Evolutionary conservation across 2,329 filamentous ascomycete species (phyloP).

Genomic region (Trichoderma oligosporum): DNA sequence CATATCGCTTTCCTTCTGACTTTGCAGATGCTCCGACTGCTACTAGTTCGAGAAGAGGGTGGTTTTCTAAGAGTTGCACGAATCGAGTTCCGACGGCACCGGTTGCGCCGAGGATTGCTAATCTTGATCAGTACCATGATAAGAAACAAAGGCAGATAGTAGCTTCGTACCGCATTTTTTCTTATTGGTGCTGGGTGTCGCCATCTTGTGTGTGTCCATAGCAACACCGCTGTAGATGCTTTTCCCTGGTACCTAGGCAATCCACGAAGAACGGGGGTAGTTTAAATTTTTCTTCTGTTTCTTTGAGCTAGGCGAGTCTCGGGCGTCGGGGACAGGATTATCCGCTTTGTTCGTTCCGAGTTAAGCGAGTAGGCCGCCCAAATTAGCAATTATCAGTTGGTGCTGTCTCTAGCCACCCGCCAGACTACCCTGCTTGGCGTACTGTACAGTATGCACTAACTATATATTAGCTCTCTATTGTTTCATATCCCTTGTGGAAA

Average conservation of each 20-base stretch:
- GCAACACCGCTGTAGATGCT: constrained; percentile 2
- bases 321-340: not conserved
- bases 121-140: constrained; percentile 2
- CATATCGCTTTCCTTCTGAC: constrained; percentile 11
- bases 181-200: constrained; percentile 4
- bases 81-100: constrained; percentile 14
- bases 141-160: constrained; percentile 4
- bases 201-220: constrained; percentile 3
- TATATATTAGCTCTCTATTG: not conserved
- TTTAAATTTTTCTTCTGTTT: not conserved
- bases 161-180: constrained; percentile 7
- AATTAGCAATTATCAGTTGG: not conserved
- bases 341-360: not conserved
- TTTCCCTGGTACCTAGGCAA: not conserved
- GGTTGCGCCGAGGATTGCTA: constrained; percentile 11
- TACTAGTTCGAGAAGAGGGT: constrained; percentile 2
- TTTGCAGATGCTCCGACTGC: constrained; percentile 13
- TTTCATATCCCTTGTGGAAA: not conserved
- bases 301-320: not conserved
- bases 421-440: not conserved
- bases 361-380: not conserved
- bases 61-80: constrained; percentile 12
- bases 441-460: not conserved
- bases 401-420: not conserved
- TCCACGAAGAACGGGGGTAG: not conserved